Base-by-base conservation (phyloP, 2,329 filamentous ascomycete species). In the Plectosphaerella sp. region DNA sequence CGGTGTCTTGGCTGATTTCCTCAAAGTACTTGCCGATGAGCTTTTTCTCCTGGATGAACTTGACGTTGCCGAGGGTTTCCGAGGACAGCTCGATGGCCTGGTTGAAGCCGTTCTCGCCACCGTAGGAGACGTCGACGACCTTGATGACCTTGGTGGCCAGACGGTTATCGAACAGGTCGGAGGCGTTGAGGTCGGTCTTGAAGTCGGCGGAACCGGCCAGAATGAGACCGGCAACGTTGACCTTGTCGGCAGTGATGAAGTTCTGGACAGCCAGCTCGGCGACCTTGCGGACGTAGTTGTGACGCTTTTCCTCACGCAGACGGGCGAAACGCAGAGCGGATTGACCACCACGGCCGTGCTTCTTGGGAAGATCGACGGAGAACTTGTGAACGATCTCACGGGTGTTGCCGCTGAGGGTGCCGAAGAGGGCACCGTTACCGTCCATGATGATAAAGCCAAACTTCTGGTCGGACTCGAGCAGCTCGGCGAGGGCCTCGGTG, bases 381-480 rank as follows among this genome's bases (percentile, higher is more conserved):
- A 99, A 96, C 75, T 99, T 99, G 78, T 99, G 94, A 49, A 97
- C 82, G 48, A 99, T 83, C 64, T 99, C 95, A 70, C 94, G 87
- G 36, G 94, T 99, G 74, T 99, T 99, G 62, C 94, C 95, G 65
- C 91, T 96, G 42, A 99, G 80, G 1, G 94, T 99, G 64, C 94
- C 94, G 62, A 99, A 99, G 28, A 99, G 85, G 43, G 94, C 90
- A 64, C 94, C 95, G 74, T 99, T 99, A 77, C 94, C 94, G 69
- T 99, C 94, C 94, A 99, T 99, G 76, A 99, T 87, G 72, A 99
- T 99, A 77, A 99, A 99, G 51, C 94, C 94, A 64, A 99, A 99
- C 75, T 96, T 97, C 75, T 97, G 94, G 71, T 99, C 94, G 16
- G 93, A 97, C 76, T 99, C 94, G 60, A 99, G 87, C 65, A 99